Base-by-base conservation (phyloP, 768 basidiomycete species). In the Lentinula raphanica region DNA sequence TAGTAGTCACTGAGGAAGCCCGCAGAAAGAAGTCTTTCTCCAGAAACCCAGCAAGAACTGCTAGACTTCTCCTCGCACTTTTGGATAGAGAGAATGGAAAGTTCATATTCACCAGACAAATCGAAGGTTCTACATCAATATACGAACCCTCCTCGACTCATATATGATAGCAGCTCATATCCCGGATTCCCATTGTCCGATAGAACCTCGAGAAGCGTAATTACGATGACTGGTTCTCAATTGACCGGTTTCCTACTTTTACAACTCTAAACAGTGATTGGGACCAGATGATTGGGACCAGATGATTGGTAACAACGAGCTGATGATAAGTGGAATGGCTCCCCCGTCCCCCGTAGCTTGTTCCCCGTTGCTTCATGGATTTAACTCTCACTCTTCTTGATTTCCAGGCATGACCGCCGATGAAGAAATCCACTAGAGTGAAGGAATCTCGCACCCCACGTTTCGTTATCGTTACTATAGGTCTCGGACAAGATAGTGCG, bases 401-500 rank as follows among this genome's bases (percentile, higher is more conserved):
- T 6, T 13, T 19, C 44, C 2, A 5, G 49, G 28, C 27, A 19
- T 53, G 23, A 39, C 35, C 51, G 23, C 51, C 19, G 38, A 38
- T 7, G 21, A 15, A 12, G 11, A 53, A 25, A 25, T 25, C 9
- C 51, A n/a, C 11, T 25, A 13, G 21, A 15, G 17, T 49, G 2
- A 94, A 97, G 71, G 76, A 75, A 78, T 11, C 90, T n/a, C n/a
- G n/a, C n/a, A n/a, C n/a, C 49, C 35, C 15, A 89, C 31, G 90
- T 32, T 83, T 88, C 51, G 78, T 88, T 95, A 64, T 80, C 95
- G 29, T 70, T 97, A n/a, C n/a, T 23, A 93, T 91, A 38, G 94
- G 94, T 7, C 95, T 94, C 74, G 88, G 86, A 60, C 93, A 96
- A 69, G 93, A 92, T 38, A n/a, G n/a, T n/a, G n/a, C n/a, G n/a